Conservation (phyloP, 2,329 filamentous ascomycete genomes). For the Botrytis fabae region DNA sequence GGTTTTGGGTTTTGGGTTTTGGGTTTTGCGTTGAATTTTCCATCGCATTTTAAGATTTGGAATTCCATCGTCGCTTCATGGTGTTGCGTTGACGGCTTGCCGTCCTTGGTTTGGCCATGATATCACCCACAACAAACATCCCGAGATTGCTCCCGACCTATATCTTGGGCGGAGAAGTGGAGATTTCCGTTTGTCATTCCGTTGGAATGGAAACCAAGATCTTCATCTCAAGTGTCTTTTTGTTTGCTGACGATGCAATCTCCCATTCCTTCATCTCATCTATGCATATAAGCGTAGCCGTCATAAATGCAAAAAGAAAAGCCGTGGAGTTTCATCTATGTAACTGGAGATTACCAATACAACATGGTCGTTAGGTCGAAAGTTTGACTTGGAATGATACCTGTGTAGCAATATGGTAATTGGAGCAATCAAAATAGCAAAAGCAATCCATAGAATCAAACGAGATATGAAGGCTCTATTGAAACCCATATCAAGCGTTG, state of each 20-base stretch:
- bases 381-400: neutral
- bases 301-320: too few relatives aligned
- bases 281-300: neutral
- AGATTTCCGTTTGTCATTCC: conserved; percentile 9
- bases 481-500: neutral
- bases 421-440: neutral
- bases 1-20: neutral
- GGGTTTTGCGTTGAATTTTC: neutral
- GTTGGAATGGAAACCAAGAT: conserved; percentile 2
- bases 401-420: neutral
- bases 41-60: neutral
- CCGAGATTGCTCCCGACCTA: conserved; percentile 14
- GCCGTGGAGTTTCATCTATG: too few relatives aligned
- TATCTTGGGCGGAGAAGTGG: neutral
- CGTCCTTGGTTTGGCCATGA: neutral
- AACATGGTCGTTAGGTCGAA: neutral
- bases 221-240: neutral
- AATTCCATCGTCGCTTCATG: neutral
- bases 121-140: neutral
- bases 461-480: neutral
- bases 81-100: neutral
- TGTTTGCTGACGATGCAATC: neutral
- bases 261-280: neutral
- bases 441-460: neutral
- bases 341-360: neutral